These are phyloP conservation scores for Meyerozyma smithsonii DNA, from an alignment of 1,139 yeast species.

Conservation along the genomic window DNA sequence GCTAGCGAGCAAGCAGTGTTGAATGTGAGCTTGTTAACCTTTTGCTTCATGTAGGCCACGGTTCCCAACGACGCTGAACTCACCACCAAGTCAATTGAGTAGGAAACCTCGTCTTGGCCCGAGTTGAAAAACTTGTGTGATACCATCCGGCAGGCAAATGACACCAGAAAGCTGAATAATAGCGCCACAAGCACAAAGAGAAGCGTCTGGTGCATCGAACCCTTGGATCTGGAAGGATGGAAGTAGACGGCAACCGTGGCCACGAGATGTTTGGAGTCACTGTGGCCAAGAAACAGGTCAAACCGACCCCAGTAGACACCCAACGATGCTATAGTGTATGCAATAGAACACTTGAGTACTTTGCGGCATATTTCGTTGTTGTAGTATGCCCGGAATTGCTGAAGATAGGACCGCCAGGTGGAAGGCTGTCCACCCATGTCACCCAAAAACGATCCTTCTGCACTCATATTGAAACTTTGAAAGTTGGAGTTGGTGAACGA, in stretches of 20 bases:
- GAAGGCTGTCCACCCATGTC: not conserved
- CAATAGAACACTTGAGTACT: constrained; percentile 63
- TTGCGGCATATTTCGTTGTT: constrained; percentile 18
- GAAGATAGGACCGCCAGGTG: not conserved
- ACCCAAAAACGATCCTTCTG: not conserved
- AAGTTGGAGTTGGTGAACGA: constrained; percentile 20
- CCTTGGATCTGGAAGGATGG: constrained; percentile 76
- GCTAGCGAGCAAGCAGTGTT: constrained; percentile 81
- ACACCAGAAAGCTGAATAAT: constrained; percentile 50
- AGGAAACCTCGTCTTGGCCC: constrained; percentile 51
- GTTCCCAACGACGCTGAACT: constrained; percentile 57
- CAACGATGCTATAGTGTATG: constrained; percentile 68
- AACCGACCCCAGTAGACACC: constrained; percentile 67
- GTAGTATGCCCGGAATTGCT: constrained; percentile 7
- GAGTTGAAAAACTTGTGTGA: constrained; percentile 43
- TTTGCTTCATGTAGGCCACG: constrained; percentile 67
- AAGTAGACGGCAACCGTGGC: constrained; percentile 84
- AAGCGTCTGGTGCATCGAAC: constrained; percentile 75
- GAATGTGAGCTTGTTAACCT: constrained; percentile 62
- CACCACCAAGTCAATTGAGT: constrained; percentile 50
- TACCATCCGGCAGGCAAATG: constrained; percentile 50
- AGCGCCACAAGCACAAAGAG: constrained; percentile 56
- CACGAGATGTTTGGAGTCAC: constrained; percentile 76
- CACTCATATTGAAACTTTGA: constrained; percentile 13
- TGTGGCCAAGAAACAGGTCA: constrained; percentile 52